Percentiles rank a stretch among this genome's conserved stretches.
Evolutionary conservation across 176 grass and related monocot genomes (phyloP).

Genomic region (Aegilops speltoides): DNA sequence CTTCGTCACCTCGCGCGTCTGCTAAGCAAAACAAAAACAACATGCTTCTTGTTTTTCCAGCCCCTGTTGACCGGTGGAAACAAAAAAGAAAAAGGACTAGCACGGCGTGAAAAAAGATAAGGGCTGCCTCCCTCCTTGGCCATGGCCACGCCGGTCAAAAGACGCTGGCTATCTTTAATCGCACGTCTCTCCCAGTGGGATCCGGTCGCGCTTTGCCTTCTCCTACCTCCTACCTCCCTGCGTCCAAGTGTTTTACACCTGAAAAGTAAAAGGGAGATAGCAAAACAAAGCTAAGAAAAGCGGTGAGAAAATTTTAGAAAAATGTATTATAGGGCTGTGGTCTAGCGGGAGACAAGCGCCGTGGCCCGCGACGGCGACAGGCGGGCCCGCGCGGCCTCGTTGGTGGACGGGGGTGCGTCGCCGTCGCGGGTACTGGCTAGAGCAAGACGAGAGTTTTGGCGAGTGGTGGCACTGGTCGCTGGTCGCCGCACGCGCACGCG

Average conservation of each 20-base stretch:
- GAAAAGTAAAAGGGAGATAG: background rate
- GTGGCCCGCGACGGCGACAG: slow-evolving; percentile 7
- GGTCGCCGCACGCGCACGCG: background rate
- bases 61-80: background rate
- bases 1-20: background rate
- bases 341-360: background rate
- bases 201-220: slow-evolving; percentile 24
- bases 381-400: background rate
- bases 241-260: background rate
- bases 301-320: background rate
- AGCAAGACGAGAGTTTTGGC: background rate
- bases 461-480: background rate
- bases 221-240: background rate
- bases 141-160: slow-evolving; percentile 29
- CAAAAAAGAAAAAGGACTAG: too few relatives aligned
- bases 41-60: background rate
- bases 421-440: background rate
- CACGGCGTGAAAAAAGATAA: background rate
- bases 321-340: background rate
- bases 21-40: background rate
- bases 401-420: background rate
- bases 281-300: background rate
- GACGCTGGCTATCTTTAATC: slow-evolving; percentile 9
- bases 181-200: slow-evolving; percentile 30
- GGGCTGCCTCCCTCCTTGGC: background rate